phyloP scores from a whole-genome alignment of 306 rosid genomes.

The Herpetospermum pedunculosum region DNA sequence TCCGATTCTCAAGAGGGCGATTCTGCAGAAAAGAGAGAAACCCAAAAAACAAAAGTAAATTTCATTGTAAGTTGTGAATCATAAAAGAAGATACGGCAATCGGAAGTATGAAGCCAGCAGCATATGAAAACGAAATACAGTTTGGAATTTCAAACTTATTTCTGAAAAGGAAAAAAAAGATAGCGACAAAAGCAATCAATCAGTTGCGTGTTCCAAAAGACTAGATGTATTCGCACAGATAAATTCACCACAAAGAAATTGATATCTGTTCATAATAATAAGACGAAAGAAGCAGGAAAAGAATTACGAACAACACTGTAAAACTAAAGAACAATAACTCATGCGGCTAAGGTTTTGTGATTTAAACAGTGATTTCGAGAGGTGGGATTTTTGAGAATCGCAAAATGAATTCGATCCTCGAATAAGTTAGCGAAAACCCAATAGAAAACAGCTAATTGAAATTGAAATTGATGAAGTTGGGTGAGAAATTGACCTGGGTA shows the following conservation, averaged over 20 bases:
- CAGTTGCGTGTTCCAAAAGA: neutral
- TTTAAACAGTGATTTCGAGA: neutral
- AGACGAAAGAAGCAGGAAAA: neutral
- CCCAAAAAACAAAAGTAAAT: neutral
- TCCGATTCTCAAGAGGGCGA: neutral
- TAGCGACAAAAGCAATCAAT: neutral
- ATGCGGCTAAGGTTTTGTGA: neutral
- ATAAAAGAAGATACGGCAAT: neutral
- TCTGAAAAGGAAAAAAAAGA: neutral
- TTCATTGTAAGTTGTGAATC: slow-evolving; percentile 1
- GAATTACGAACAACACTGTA: neutral
- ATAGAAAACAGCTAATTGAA: slow-evolving; percentile 11
- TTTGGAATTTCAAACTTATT: neutral
- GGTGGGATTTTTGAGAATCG: neutral
- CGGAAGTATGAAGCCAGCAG: neutral
- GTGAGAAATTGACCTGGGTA: slow-evolving; percentile 34
- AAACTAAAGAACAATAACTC: neutral
- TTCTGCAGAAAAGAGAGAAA: slow-evolving; percentile 4
- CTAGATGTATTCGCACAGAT: neutral
- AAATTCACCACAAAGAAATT: neutral
- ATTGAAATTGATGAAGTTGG: slow-evolving; percentile 15
- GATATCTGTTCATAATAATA: too few relatives aligned
- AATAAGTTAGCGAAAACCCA: slow-evolving; percentile 5
- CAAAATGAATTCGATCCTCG: neutral
- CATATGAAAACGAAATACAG: neutral